Conservation (phyloP, 495 filamentous ascomycete species). For the Hyphodiscus hymeniophilus region DNA sequence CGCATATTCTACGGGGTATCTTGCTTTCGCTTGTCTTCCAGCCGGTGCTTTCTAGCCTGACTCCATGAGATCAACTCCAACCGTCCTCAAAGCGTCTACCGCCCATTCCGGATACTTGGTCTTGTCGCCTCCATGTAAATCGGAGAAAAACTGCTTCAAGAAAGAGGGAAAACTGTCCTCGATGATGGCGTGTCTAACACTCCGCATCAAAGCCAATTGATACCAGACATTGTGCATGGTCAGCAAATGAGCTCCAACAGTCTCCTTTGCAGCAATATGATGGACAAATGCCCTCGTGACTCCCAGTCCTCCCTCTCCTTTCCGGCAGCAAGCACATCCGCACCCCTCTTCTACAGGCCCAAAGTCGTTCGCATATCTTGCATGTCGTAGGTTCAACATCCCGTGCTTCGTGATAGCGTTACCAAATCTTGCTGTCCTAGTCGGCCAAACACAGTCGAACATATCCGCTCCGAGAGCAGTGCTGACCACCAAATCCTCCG, state of each 20-base stretch:
- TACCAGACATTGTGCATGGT: conserved; percentile 95
- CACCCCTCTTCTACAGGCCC: conserved; percentile 75
- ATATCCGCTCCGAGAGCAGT: conserved; percentile 93
- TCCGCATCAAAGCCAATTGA: conserved; percentile 72
- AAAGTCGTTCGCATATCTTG: conserved; percentile 71
- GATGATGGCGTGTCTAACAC: conserved; percentile 67
- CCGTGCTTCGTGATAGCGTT: conserved; percentile 82
- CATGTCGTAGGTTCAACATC: conserved; percentile 72
- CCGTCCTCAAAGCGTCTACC: conserved; percentile 66
- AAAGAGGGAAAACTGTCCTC: conserved; percentile 77
- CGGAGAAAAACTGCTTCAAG: conserved; percentile 64
- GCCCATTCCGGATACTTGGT: conserved; percentile 74
- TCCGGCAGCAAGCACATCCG: conserved; percentile 65
- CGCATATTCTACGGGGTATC: conserved; percentile 7
- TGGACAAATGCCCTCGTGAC: conserved; percentile 86
- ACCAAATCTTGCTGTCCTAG: conserved; percentile 89
- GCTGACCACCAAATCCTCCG: conserved; percentile 87
- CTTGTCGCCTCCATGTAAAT: conserved; percentile 59
- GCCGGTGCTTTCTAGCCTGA: conserved; percentile 11
- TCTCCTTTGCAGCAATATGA: conserved; percentile 89
- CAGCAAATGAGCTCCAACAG: conserved; percentile 86
- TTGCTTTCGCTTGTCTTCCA: background rate
- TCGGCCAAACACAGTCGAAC: conserved; percentile 99
- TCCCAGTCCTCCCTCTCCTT: conserved; percentile 62
- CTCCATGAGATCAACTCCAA: conserved; percentile 74